These are phyloP conservation scores for Linum tenue DNA, from an alignment of 345 rosid genomes.

Conservation along the genomic window DNA sequence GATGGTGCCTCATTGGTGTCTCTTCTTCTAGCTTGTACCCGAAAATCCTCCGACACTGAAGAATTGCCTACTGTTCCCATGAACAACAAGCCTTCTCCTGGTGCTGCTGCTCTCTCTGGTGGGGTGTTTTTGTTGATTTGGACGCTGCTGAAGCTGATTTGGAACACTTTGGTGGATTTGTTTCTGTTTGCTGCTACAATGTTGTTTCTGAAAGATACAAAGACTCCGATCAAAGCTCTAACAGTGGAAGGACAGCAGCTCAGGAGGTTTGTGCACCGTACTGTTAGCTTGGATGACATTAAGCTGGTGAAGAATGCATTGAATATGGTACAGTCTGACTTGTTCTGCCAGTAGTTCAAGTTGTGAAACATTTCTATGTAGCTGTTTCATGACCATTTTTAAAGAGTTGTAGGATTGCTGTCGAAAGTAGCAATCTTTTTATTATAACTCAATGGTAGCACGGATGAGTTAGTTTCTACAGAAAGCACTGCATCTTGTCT, in stretches of 20 bases:
- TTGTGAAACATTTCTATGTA: too few relatives aligned
- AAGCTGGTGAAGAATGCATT: slow-evolving; percentile 37
- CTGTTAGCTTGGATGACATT: slow-evolving; percentile 53
- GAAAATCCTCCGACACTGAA: slow-evolving; percentile 45
- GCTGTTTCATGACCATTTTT: too few relatives aligned
- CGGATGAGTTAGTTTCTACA: too few relatives aligned
- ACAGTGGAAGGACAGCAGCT: slow-evolving; percentile 17
- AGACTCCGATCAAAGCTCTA: slow-evolving; percentile 26
- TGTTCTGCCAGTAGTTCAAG: not conserved
- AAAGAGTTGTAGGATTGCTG: too few relatives aligned
- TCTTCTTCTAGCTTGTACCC: slow-evolving; percentile 37
- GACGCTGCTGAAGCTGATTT: slow-evolving; percentile 26
- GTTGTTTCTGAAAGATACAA: slow-evolving; percentile 26
- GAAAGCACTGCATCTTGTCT: too few relatives aligned
- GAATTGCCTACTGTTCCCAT: slow-evolving; percentile 53
- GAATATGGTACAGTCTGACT: slow-evolving; percentile 18
- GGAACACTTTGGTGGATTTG: slow-evolving; percentile 48
- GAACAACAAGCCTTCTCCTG: slow-evolving; percentile 10
- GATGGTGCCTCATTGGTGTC: slow-evolving; percentile 40
- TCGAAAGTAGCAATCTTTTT: too few relatives aligned
- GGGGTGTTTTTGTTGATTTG: slow-evolving; percentile 36
- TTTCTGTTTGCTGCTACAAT: slow-evolving; percentile 23
- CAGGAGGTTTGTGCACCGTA: slow-evolving; percentile 40
- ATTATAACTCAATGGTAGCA: too few relatives aligned
- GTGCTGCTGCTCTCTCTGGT: slow-evolving; percentile 17